Percentiles rank a stretch among this genome's conserved stretches.
phyloP scores from a whole-genome alignment of 257 asterid species.

The Solanum sejunctum region DNA sequence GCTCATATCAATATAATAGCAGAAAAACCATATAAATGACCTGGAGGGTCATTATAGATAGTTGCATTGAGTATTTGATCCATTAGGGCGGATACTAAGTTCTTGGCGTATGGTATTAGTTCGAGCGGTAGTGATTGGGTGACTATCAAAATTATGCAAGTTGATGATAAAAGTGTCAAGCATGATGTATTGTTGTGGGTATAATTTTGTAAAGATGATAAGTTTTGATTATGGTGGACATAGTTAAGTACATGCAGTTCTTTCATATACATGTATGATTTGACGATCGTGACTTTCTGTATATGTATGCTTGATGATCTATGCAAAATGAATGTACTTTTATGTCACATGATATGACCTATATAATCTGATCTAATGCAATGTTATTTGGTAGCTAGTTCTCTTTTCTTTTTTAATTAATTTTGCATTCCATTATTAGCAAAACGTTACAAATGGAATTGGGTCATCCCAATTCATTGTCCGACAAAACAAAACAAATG shows the following conservation, averaged over 20 bases:
- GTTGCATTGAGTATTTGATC: no score
- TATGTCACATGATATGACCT: background rate
- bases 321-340: background rate
- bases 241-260: background rate
- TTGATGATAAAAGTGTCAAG: constrained; percentile 3
- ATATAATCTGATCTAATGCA: background rate
- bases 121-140: no score
- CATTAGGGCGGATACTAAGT: no score
- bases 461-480: no score
- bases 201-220: background rate
- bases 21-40: no score
- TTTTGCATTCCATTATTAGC: no score
- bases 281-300: background rate
- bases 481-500: no score
- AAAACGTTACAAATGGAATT: no score
- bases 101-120: no score
- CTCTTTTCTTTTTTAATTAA: background rate
- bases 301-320: background rate
- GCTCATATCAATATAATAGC: no score
- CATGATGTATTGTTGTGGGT: constrained; percentile 82
- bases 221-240: background rate
- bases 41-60: no score
- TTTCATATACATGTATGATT: background rate
- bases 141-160: no score
- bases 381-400: background rate